Conservation (phyloP, 2,329 filamentous ascomycete species). For the Fusarium sp. region DNA sequence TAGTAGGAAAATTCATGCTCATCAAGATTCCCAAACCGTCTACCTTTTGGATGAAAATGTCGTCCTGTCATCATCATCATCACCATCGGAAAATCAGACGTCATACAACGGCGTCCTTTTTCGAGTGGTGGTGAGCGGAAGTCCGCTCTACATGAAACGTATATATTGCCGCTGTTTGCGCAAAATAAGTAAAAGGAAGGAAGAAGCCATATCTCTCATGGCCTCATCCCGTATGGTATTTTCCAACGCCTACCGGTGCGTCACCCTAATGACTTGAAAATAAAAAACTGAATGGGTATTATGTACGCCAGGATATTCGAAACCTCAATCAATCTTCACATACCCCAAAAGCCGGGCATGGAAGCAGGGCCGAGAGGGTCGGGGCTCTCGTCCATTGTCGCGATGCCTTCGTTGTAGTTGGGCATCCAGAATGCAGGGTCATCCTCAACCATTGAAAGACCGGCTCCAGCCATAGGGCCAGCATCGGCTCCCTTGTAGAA, state of each 20-base stretch:
- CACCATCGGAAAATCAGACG: constrained; percentile 19
- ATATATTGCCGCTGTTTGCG: constrained; percentile 42
- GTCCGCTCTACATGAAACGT: constrained; percentile 43
- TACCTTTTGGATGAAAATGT: constrained; percentile 39
- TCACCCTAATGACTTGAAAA: constrained; percentile 40
- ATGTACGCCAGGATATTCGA: constrained; percentile 44
- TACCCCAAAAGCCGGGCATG: constrained; percentile 51
- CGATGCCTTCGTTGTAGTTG: constrained; percentile 56
- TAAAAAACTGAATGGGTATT: constrained; percentile 49
- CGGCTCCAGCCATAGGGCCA: constrained; percentile 53
- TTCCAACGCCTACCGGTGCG: constrained; percentile 44
- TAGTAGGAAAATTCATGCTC: constrained; percentile 24
- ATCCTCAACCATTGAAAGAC: constrained; percentile 63
- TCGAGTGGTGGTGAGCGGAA: constrained; percentile 32
- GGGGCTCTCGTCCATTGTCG: constrained; percentile 52
- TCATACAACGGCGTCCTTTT: constrained; percentile 1
- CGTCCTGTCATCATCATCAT: constrained; percentile 43
- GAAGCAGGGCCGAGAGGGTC: constrained; percentile 49
- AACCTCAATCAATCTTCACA: constrained; percentile 46
- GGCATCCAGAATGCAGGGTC: constrained; percentile 63
- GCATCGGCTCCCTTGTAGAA: constrained; percentile 63
- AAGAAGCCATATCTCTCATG: constrained; percentile 35
- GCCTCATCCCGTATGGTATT: constrained; percentile 38
- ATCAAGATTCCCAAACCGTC: constrained; percentile 29
- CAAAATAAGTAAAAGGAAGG: constrained; percentile 34